phyloP scores from a whole-genome alignment of 116 monocot genomes.

The Cymodocea nodosa region DNA sequence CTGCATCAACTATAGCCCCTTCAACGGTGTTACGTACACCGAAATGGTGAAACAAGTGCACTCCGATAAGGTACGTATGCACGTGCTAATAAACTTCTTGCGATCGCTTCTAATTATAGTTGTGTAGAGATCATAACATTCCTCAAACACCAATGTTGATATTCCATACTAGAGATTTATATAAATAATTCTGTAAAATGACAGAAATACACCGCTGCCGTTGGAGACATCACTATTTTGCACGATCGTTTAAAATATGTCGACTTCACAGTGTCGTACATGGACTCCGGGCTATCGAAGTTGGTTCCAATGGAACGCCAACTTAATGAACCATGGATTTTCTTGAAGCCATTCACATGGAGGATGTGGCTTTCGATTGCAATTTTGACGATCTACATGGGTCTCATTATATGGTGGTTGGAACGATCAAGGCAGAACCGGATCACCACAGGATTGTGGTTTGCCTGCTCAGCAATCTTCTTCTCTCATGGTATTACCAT shows the following conservation, averaged over 20 bases:
- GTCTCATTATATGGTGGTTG: not conserved
- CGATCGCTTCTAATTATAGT: not conserved
- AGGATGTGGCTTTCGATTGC: not conserved
- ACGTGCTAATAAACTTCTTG: not conserved
- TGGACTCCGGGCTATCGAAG: slow-evolving; percentile 1
- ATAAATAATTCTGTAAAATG: not conserved
- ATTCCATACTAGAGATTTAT: no score
- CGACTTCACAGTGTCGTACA: slow-evolving; percentile 4
- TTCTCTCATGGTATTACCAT: not conserved
- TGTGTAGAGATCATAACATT: not conserved
- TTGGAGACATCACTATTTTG: slow-evolving; percentile 7
- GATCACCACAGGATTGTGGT: no score
- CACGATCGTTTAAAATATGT: not conserved
- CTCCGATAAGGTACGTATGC: not conserved
- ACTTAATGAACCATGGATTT: not conserved
- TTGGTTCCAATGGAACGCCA: not conserved
- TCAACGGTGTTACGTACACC: not conserved
- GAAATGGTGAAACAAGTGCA: not conserved
- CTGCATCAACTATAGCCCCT: not conserved
- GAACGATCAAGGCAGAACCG: not conserved
- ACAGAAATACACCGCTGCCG: not conserved
- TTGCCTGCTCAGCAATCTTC: no score
- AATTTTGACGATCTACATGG: not conserved
- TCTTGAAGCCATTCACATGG: slow-evolving; percentile 1
- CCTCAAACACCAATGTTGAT: not conserved